Evolutionary conservation across 2,329 filamentous ascomycete species (phyloP).

Genomic region (Cryphonectria japonica): DNA sequence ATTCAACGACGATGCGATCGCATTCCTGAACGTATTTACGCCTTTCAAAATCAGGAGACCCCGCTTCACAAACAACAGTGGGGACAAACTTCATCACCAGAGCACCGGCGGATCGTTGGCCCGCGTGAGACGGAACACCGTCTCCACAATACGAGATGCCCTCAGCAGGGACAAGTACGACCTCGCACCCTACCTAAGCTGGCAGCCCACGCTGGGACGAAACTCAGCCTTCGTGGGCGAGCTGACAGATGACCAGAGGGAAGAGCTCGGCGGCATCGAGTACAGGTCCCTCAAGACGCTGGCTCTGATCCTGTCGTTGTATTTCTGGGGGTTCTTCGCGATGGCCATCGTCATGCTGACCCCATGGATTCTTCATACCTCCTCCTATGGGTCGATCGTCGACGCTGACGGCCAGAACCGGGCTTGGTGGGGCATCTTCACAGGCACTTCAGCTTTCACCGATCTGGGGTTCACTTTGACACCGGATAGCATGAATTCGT

Average conservation of each 20-base stretch:
- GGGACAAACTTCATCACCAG: constrained; percentile 45
- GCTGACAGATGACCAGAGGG: constrained; percentile 87
- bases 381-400: constrained; percentile 68
- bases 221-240: constrained; percentile 87
- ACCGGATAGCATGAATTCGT: constrained; percentile 91
- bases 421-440: constrained; percentile 93
- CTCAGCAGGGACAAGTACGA: constrained; percentile 59
- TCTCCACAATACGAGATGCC: constrained; percentile 61
- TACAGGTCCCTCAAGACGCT: constrained; percentile 90
- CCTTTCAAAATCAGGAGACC: constrained; percentile 34
- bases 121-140: constrained; percentile 51
- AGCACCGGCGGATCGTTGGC: constrained; percentile 36
- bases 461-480: constrained; percentile 94
- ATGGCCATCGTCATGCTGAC: constrained; percentile 74
- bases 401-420: constrained; percentile 62
- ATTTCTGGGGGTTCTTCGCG: constrained; percentile 83
- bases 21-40: constrained; percentile 40
- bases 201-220: constrained; percentile 86
- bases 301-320: constrained; percentile 74
- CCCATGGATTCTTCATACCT: constrained; percentile 75
- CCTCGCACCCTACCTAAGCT: constrained; percentile 86
- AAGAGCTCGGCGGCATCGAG: constrained; percentile 95
- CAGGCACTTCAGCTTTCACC: constrained; percentile 85
- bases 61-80: constrained; percentile 40
- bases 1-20: constrained; percentile 47